Base-by-base conservation (phyloP, 2,329 filamentous ascomycete species). In the Fusarium anguioides region DNA sequence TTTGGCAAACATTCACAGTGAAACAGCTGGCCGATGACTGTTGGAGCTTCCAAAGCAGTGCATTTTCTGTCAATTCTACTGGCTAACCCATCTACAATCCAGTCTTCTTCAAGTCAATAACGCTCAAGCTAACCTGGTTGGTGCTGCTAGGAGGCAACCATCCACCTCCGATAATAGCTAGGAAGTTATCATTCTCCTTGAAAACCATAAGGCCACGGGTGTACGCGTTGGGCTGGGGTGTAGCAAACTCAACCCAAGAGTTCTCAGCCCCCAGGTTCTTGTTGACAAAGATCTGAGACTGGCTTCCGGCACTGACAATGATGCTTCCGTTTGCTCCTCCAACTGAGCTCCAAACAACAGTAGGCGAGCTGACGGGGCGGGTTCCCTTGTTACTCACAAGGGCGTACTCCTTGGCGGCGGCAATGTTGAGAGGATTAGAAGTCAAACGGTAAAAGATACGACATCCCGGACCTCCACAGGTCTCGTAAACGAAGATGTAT, bases 401-500 rank as follows among this genome's bases (percentile, higher is more conserved):
- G 12, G 74, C 72, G 9, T 72, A 58, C 2, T 73, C 72, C 18
- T 74, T 66, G 2, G 74, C 75, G 2, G 66, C 53, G 39, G 73
- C 66, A 48, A 83, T 78, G 33, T 76, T 69, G 46, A 76, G 73
- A 7, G 81, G 81, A 37, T 75, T 68, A 14, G 75, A 68, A 15
- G 79, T 73, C n/a, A 83, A 66, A 20, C 79, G 78, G 74, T 83
- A 84, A 71, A 81, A 78, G 4, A 82, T 76, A 6, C 79, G 76
- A 74, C 80, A 83, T 42, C 77, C 70, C 39, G 75, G 73, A 2
- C 73, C 75, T 27, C 76, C 84, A 58, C 86, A 86, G 63, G 84
- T 87, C 73, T 91, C 89, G 75, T 91, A 90, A 3, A 83, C 83
- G 79, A 88, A 86, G 72, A 92, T 86, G 23, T 73, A 73, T 15